phyloP scores from a whole-genome alignment of 257 asterid species.

The Primulina eburnea region DNA sequence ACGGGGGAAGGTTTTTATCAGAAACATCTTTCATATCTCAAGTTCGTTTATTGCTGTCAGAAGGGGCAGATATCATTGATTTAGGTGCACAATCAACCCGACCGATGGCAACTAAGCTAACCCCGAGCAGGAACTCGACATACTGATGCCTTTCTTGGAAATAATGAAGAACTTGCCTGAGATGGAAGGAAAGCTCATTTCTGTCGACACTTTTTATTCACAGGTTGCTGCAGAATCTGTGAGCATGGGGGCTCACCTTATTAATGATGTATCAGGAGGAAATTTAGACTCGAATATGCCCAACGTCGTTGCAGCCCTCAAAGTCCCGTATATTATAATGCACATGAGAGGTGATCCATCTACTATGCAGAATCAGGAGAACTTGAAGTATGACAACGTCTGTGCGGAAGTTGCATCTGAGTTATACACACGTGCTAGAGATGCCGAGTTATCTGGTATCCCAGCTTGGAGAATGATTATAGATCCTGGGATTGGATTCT shows the following conservation, averaged over 20 bases:
- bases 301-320: constrained; percentile 50
- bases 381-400: constrained; percentile 50
- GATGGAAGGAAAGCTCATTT: constrained; percentile 72
- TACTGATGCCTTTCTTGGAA: constrained; percentile 77
- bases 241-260: constrained; percentile 61
- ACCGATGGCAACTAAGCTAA: constrained; percentile 69
- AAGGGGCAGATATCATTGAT: constrained; percentile 85
- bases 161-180: constrained; percentile 67
- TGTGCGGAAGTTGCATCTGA: constrained; percentile 68
- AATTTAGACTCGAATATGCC: constrained; percentile 55
- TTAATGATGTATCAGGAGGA: constrained; percentile 86
- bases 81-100: constrained; percentile 96
- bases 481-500: constrained; percentile 93
- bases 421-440: constrained; percentile 44
- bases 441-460: constrained; percentile 76
- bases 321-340: constrained; percentile 69
- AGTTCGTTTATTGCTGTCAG: constrained; percentile 52
- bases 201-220: constrained; percentile 78
- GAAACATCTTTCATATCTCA: constrained; percentile 60
- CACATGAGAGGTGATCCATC: constrained; percentile 94
- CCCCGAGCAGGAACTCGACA: constrained; percentile 73
- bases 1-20: constrained; percentile 72
- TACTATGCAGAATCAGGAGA: constrained; percentile 74
- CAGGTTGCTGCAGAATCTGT: constrained; percentile 79
- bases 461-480: constrained; percentile 92